Evolutionary conservation across 345 rosid genomes (phyloP).

Genomic region (Heritiera littoralis): DNA sequence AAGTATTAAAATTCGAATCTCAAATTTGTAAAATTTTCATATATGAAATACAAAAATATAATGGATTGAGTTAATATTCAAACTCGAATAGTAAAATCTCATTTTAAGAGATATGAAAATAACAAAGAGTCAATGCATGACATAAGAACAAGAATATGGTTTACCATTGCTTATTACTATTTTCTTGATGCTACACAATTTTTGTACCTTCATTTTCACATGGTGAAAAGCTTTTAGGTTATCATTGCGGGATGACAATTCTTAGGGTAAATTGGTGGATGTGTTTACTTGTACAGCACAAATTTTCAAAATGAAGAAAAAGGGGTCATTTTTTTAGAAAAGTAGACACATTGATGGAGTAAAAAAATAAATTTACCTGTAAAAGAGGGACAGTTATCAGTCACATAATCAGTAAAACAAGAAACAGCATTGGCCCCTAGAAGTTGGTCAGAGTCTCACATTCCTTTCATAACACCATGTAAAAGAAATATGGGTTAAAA

Average conservation of each 20-base stretch:
- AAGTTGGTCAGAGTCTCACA: slow-evolving; percentile 23
- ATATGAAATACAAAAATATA: too few relatives aligned
- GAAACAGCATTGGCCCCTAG: slow-evolving; percentile 12
- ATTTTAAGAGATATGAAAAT: too few relatives aligned
- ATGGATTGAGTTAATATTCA: too few relatives aligned
- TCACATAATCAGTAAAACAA: not conserved
- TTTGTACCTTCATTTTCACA: slow-evolving; percentile 17
- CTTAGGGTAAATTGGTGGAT: not conserved
- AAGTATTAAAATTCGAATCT: too few relatives aligned
- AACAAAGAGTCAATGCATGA: not conserved
- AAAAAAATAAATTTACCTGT: slow-evolving; percentile 18
- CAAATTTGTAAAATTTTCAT: too few relatives aligned
- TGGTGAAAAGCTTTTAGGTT: slow-evolving; percentile 12
- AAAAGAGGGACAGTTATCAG: slow-evolving; percentile 32
- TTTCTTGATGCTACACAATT: not conserved
- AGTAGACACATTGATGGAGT: slow-evolving; percentile 20
- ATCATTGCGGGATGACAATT: slow-evolving; percentile 8
- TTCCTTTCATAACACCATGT: not conserved
- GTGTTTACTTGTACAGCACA: not conserved
- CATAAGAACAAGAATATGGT: not conserved
- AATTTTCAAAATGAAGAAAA: not conserved
- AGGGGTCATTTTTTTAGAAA: not conserved
- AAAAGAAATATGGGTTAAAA: too few relatives aligned
- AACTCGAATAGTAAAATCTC: too few relatives aligned
- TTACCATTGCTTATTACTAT: not conserved